Percentiles rank a stretch among this genome's conserved stretches.
Evolutionary conservation across 2,329 filamentous ascomycete species (phyloP).

Genomic region (Talaromyces sp.): DNA sequence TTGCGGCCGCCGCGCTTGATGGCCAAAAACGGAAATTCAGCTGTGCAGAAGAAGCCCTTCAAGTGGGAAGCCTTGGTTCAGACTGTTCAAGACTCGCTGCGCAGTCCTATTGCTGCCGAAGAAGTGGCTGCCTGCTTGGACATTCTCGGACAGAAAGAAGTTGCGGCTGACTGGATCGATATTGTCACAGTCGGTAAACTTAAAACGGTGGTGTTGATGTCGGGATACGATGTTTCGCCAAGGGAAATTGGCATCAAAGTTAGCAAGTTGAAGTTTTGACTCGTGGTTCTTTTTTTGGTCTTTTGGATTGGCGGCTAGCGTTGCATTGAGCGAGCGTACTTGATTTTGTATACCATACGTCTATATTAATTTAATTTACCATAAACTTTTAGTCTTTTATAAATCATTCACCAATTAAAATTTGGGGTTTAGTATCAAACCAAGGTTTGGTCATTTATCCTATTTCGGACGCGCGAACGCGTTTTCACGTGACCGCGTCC

Average conservation of each 20-base stretch:
- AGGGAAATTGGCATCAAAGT: constrained; percentile 33
- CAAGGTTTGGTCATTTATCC: background rate
- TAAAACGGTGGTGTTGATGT: constrained; percentile 44
- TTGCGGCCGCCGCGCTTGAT: constrained; percentile 41
- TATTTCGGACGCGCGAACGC: constrained; percentile 23
- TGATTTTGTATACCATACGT: background rate
- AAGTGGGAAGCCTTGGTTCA: constrained; percentile 59
- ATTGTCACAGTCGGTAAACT: constrained; percentile 43
- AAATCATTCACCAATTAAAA: too few species aligned
- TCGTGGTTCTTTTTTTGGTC: background rate
- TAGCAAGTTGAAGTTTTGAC: constrained; percentile 11
- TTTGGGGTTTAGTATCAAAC: too few species aligned
- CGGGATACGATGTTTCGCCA: constrained; percentile 29
- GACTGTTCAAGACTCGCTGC: constrained; percentile 64
- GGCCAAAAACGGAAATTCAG: constrained; percentile 25
- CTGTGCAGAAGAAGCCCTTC: constrained; percentile 58
- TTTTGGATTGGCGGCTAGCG: background rate
- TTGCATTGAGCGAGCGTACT: background rate
- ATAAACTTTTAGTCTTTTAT: too few species aligned
- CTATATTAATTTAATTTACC: background rate
- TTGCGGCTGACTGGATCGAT: constrained; percentile 47
- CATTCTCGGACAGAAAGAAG: constrained; percentile 43
- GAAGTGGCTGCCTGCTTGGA: constrained; percentile 47
- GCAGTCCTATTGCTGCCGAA: constrained; percentile 44
- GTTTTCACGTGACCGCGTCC: constrained; percentile 29